A percentile compares a stretch with the other conserved stretches of the same genome.
phyloP scores from a whole-genome alignment of 179 eudicot genomes.

The Beta lomatogona region DNA sequence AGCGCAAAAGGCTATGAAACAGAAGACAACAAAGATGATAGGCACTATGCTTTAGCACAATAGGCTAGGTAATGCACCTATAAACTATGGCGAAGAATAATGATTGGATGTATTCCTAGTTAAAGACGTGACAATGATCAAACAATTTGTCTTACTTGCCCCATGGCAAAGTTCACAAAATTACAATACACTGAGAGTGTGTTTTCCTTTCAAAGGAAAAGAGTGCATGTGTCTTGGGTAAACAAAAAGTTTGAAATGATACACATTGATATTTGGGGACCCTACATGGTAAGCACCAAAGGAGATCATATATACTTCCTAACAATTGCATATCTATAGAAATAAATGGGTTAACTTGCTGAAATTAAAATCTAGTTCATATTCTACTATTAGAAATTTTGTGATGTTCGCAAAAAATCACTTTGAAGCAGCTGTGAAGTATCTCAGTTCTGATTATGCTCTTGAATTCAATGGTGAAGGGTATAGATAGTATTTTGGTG shows the following conservation, averaged over 20 bases:
- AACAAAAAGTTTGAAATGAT: background rate
- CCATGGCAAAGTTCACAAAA: background rate
- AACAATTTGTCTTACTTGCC: background rate
- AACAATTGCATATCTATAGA: background rate
- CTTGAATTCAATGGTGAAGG: background rate
- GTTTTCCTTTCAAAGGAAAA: no score
- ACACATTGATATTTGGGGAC: background rate
- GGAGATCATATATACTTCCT: background rate
- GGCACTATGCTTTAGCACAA: background rate
- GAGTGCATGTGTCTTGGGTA: background rate
- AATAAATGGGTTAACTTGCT: background rate
- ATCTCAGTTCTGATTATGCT: background rate
- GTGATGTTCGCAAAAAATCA: background rate
- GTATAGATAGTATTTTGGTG: background rate
- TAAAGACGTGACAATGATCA: background rate
- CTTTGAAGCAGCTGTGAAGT: background rate
- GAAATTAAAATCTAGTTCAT: background rate
- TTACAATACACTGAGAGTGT: background rate
- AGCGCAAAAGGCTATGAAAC: background rate
- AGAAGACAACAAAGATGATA: fast-evolving
- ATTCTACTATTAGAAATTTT: background rate
- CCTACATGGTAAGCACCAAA: background rate
- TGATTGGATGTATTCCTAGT: background rate
- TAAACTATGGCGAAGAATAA: no score
- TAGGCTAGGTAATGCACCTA: background rate